phyloP scores from a whole-genome alignment of 352 stramenopile species.

The Blastocystis sp. region DNA sequence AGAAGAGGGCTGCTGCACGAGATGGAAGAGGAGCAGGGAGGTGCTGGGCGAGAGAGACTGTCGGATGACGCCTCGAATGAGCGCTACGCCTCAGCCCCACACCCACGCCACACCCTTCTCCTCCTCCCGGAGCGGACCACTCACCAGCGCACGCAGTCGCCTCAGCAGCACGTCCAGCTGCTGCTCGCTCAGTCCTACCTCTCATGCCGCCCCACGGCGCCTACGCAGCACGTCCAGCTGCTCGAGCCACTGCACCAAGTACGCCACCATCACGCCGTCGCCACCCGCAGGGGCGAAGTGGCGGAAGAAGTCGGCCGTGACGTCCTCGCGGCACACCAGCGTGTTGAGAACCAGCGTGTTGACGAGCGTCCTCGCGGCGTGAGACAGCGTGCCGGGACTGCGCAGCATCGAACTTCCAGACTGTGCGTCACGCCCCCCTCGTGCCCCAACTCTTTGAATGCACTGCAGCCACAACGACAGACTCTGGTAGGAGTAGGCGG shows the following conservation, averaged over 20 bases:
- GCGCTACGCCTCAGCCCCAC: neutral
- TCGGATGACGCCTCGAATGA: neutral
- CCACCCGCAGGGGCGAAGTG: slow-evolving; percentile 41
- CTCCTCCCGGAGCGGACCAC: neutral
- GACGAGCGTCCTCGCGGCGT: neutral
- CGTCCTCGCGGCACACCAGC: neutral
- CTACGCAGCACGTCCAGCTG: slow-evolving; percentile 14
- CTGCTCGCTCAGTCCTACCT: neutral
- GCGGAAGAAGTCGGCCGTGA: neutral
- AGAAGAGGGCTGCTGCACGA: neutral
- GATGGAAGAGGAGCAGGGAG: slow-evolving; percentile 19
- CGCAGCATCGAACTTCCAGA: neutral
- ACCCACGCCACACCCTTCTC: neutral
- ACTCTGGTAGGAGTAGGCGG: neutral
- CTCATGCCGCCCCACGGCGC: neutral
- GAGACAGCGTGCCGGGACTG: neutral
- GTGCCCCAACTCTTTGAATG: slow-evolving; percentile 18
- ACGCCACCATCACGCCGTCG: neutral
- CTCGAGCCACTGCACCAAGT: slow-evolving; percentile 14
- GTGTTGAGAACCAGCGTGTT: slow-evolving; percentile 15
- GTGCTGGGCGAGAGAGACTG: neutral
- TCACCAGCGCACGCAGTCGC: neutral
- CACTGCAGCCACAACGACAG: slow-evolving; percentile 48
- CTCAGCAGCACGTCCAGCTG: neutral
- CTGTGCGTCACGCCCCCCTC: neutral